phyloP scores from a whole-genome alignment of 179 eudicot species.

The Gypsophila paniculata region DNA sequence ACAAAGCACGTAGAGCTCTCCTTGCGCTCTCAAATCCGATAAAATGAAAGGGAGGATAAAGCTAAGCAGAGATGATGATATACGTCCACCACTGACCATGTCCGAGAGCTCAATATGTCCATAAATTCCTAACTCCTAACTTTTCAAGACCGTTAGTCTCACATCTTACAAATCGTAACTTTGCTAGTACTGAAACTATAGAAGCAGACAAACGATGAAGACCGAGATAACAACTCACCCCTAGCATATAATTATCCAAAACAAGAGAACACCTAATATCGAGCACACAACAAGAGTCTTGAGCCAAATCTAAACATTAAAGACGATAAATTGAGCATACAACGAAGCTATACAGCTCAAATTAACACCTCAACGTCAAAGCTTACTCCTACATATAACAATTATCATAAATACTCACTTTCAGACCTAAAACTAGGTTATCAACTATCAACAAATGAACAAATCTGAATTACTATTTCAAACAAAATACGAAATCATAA shows the following conservation, averaged over 20 bases:
- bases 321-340: not conserved
- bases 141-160: not conserved
- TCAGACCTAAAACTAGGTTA: not conserved
- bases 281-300: not conserved
- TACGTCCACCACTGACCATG: not conserved
- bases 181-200: not conserved
- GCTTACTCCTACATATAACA: not conserved
- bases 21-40: not conserved
- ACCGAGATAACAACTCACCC: not conserved
- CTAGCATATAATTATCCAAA: not conserved
- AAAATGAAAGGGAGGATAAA: too few species aligned
- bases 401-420: not conserved
- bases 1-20: not conserved
- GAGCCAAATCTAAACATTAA: not conserved
- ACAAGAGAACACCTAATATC: not conserved
- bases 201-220: not conserved
- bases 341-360: not conserved
- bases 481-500: not conserved
- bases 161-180: not conserved
- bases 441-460: not conserved
- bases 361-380: not conserved
- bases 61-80: not conserved
- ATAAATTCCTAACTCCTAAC: not conserved
- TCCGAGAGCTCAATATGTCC: conserved; percentile 7
- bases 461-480: not conserved